These are phyloP conservation scores for Boletus mariae DNA, from an alignment of 1,284 basidiomycete genomes.

Conservation along the genomic window DNA sequence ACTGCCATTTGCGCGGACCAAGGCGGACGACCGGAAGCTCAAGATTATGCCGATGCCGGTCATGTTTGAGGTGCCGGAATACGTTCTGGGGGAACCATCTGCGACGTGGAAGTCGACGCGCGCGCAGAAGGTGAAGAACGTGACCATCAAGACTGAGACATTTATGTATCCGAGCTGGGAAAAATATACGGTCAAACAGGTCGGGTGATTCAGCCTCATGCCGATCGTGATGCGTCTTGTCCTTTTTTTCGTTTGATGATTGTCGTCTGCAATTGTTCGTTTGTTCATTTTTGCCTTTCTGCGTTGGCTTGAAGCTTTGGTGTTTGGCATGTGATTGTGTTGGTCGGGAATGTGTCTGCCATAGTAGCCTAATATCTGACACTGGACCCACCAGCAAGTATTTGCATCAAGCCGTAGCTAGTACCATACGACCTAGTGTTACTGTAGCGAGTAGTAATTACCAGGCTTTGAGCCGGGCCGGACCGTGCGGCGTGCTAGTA, in stretches of 20 bases:
- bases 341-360: neutral
- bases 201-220: constrained; percentile 21
- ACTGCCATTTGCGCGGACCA: constrained; percentile 47
- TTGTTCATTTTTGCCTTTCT: neutral
- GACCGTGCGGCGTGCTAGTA: too few species aligned
- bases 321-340: neutral
- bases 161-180: constrained; percentile 60
- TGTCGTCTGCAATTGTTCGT: neutral
- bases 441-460: too few species aligned
- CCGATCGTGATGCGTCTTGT: neutral
- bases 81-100: constrained; percentile 17
- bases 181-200: constrained; percentile 50
- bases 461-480: too few species aligned
- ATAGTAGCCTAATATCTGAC: neutral
- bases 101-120: constrained; percentile 21
- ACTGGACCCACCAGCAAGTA: neutral
- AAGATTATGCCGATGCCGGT: constrained; percentile 47
- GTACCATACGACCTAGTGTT: too few species aligned
- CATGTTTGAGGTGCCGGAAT: constrained; percentile 39
- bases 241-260: neutral
- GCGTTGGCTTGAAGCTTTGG: neutral
- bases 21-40: constrained; percentile 48
- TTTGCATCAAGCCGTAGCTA: too few species aligned
- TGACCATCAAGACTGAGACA: constrained; percentile 43
- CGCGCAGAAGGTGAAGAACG: constrained; percentile 34